Conservation (phyloP, 2,329 filamentous ascomycete species). For the Colletotrichum echinochloae region DNA sequence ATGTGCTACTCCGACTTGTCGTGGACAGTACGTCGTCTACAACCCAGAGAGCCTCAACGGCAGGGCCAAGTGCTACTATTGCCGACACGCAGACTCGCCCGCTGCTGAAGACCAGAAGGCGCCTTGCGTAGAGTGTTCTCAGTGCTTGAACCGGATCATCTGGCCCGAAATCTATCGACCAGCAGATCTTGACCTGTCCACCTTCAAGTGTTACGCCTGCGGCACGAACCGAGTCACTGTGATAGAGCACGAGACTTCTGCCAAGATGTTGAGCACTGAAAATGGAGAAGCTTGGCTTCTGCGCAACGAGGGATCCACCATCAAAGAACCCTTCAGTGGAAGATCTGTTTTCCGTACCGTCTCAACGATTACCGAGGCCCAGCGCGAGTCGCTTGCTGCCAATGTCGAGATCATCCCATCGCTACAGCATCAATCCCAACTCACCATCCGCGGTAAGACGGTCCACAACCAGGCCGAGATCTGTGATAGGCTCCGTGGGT, state of each 20-base stretch:
- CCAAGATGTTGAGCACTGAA: conserved; percentile 52
- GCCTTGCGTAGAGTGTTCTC: conserved; percentile 58
- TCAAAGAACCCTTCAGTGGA: conserved; percentile 53
- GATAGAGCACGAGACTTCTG: conserved; percentile 52
- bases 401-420: conserved; percentile 53
- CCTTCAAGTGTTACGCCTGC: conserved; percentile 59
- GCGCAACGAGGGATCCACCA: conserved; percentile 52
- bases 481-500: conserved; percentile 49
- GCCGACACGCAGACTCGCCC: conserved; percentile 48
- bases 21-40: conserved; percentile 64
- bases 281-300: conserved; percentile 60
- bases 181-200: conserved; percentile 44
- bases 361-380: conserved; percentile 48
- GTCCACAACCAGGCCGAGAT: conserved; percentile 56
- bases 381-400: conserved; percentile 49
- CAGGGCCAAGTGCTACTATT: conserved; percentile 62
- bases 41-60: conserved; percentile 54
- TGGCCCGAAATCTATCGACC: conserved; percentile 60
- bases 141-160: conserved; percentile 60
- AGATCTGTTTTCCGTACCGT: conserved; percentile 55
- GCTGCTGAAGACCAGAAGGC: conserved; percentile 39
- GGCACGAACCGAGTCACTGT: conserved; percentile 50
- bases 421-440: conserved; percentile 7
- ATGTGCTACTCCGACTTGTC: conserved; percentile 56
- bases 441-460: conserved; percentile 54